phyloP scores from a whole-genome alignment of 139 green algal genomes.

The Edaphochlamys debaryana region DNA sequence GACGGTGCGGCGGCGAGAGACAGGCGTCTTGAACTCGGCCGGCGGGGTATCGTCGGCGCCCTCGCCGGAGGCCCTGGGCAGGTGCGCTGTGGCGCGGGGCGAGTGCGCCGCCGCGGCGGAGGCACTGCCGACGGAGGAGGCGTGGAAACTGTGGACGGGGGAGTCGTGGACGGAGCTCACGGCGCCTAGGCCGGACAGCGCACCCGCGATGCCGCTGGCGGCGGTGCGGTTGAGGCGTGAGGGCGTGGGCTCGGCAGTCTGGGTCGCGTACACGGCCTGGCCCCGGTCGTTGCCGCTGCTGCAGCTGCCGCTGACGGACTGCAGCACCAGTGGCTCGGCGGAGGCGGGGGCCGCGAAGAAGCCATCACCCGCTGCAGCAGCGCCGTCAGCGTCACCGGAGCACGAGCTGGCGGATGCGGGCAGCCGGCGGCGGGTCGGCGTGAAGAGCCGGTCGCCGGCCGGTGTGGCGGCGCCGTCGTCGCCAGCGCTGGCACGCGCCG shows the following conservation, averaged over 20 bases:
- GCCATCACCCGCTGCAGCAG: no score
- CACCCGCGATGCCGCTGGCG: background rate
- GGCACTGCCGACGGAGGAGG: background rate
- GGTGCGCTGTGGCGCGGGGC: no score
- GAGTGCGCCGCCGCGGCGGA: no score
- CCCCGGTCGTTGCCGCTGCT: no score
- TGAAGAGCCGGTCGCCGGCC: background rate
- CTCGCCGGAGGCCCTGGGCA: no score
- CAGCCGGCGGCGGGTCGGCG: background rate
- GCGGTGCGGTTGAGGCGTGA: background rate
- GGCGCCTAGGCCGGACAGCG: background rate
- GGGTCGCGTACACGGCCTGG: no score
- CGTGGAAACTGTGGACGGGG: constrained; percentile 4
- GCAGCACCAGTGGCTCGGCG: background rate
- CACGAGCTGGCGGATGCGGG: background rate
- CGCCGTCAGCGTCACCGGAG: no score
- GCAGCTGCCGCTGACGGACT: constrained; percentile 20
- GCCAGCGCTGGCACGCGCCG: no score
- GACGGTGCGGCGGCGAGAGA: no score
- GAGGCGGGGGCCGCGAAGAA: background rate
- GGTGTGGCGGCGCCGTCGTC: background rate
- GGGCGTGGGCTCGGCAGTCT: background rate
- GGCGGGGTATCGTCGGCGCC: no score
- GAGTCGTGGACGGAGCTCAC: background rate
- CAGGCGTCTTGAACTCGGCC: no score